Evolutionary conservation across 225 moss, liverwort and hornwort species (phyloP).

Genomic region (Bryoerythrophyllum caledonicum): DNA sequence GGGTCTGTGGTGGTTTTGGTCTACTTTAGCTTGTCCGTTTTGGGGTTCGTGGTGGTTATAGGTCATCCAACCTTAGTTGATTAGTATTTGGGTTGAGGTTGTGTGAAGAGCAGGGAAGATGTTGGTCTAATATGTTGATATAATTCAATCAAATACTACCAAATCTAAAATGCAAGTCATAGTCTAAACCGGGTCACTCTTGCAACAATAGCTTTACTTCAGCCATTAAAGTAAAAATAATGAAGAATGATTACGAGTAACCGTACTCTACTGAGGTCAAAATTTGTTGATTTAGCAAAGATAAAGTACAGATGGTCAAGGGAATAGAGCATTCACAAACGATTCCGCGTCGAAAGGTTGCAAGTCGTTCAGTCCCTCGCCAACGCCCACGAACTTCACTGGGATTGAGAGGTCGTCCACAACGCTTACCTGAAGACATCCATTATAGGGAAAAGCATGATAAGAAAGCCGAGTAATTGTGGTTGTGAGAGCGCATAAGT

Average conservation of each 20-base stretch:
- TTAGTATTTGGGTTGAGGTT: no score
- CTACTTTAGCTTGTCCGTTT: no score
- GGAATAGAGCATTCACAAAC: slow-evolving; percentile 93
- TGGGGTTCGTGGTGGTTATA: no score
- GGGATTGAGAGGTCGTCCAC: slow-evolving; percentile 98
- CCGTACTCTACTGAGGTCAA: slow-evolving; percentile 22
- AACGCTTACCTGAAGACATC: slow-evolving; percentile 80
- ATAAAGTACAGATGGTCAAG: slow-evolving; percentile 35
- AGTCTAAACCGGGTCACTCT: no score
- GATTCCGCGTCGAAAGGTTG: slow-evolving; percentile 92
- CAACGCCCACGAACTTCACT: slow-evolving; percentile 91
- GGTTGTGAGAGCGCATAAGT: not conserved
- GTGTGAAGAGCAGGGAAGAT: no score
- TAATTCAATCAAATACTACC: no score
- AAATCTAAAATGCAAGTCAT: no score
- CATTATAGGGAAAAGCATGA: not conserved
- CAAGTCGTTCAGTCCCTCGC: slow-evolving; percentile 91
- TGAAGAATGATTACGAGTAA: not conserved
- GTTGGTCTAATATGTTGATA: no score
- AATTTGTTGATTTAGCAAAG: slow-evolving; percentile 29
- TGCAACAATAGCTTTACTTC: not conserved
- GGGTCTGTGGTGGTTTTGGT: no score
- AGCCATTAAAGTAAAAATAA: not conserved
- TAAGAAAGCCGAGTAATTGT: not conserved
- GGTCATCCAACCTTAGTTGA: no score